Evolutionary conservation across 2,329 filamentous ascomycete genomes (phyloP).

Genomic region (Pseudogymnoascus sp.): DNA sequence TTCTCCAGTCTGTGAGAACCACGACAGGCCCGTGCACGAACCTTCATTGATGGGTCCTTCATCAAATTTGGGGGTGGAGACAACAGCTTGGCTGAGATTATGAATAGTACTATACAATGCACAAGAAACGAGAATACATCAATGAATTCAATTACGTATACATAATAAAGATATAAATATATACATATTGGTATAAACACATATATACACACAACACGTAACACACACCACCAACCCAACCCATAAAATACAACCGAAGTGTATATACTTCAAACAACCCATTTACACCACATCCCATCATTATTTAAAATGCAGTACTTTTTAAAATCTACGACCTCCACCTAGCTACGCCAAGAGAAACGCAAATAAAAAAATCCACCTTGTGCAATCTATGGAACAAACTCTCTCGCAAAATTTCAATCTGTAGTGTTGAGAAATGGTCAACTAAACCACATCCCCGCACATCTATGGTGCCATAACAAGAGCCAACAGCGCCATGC

Average conservation of each 20-base stretch:
- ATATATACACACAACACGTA: slow-evolving; percentile 8
- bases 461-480: slow-evolving; percentile 54
- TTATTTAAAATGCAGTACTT: slow-evolving; percentile 7
- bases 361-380: slow-evolving; percentile 4
- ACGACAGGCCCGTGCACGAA: not conserved
- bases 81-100: not conserved
- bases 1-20: not conserved
- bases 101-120: not conserved
- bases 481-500: slow-evolving; percentile 92
- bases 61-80: not conserved
- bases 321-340: slow-evolving; percentile 7
- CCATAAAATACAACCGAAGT: slow-evolving; percentile 6
- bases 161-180: not conserved
- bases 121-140: not conserved
- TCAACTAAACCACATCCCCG: not conserved
- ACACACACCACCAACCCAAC: slow-evolving; percentile 7
- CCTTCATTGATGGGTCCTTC: not conserved
- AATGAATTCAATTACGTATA: not conserved
- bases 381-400: not conserved
- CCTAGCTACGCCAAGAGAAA: slow-evolving; percentile 6
- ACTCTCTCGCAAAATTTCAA: not conserved
- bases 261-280: slow-evolving; percentile 1
- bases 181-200: slow-evolving; percentile 4
- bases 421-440: not conserved
- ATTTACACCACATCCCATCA: slow-evolving; percentile 7